phyloP scores from a whole-genome alignment of 345 rosid species.

The Rubroshorea leprosula region DNA sequence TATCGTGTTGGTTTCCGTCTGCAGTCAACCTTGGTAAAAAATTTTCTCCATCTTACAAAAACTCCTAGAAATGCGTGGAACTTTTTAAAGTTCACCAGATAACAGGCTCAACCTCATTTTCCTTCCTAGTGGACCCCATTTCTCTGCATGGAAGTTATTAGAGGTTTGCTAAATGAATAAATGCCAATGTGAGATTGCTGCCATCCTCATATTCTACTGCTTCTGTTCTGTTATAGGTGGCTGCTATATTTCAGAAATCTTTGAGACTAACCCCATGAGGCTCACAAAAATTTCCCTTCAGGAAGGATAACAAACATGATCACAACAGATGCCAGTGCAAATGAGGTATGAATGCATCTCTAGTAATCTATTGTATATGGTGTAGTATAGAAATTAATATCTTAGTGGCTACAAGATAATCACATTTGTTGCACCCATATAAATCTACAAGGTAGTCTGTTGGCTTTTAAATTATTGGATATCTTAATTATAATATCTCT shows the following conservation, averaged over 20 bases:
- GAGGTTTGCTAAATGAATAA: too few relatives aligned
- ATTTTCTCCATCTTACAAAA: slow-evolving; percentile 11
- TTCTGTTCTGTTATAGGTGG: slow-evolving; percentile 49
- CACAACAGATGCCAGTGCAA: slow-evolving; percentile 87
- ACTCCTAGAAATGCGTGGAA: too few relatives aligned
- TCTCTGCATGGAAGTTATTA: too few relatives aligned
- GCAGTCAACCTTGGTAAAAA: slow-evolving; percentile 84
- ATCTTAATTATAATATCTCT: too few relatives aligned
- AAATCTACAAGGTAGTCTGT: too few relatives aligned
- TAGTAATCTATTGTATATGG: background rate
- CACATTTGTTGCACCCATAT: too few relatives aligned
- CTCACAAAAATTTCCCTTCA: slow-evolving; percentile 74
- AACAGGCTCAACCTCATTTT: background rate
- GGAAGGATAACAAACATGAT: slow-evolving; percentile 95
- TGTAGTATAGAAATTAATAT: background rate
- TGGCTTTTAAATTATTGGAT: too few relatives aligned
- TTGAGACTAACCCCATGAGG: slow-evolving; percentile 78
- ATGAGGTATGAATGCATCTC: slow-evolving; percentile 58
- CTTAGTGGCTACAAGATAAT: too few relatives aligned
- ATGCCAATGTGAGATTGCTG: too few relatives aligned
- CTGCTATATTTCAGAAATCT: slow-evolving; percentile 88
- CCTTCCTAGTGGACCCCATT: too few relatives aligned
- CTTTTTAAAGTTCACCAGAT: background rate
- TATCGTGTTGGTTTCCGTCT: slow-evolving; percentile 85
- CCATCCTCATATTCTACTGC: background rate